Conservation (phyloP, 306 rosid species). For the Inga leiocalycina region DNA sequence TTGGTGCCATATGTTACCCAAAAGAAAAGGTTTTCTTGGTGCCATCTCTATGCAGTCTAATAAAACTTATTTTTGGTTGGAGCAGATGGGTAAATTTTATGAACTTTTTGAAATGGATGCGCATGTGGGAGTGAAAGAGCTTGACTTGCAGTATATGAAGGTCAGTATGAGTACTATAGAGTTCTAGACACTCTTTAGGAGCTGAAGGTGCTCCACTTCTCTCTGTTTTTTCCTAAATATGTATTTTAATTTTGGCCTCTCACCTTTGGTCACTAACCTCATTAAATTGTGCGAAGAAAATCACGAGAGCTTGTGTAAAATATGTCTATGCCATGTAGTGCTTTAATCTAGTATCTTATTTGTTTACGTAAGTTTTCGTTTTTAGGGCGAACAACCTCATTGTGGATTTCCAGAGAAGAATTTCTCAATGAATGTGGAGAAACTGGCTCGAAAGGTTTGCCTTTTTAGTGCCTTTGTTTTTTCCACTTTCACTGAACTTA, state of each 20-base stretch:
- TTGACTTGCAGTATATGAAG: conserved; percentile 95
- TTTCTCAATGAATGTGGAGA: conserved; percentile 81
- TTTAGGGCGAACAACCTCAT: conserved; percentile 95
- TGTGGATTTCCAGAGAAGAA: conserved; percentile 98
- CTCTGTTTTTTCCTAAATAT: too few relatives aligned
- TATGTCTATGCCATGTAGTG: conserved; percentile 1
- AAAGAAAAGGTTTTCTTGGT: conserved; percentile 26
- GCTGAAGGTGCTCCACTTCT: conserved; percentile 7
- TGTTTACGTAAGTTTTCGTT: conserved; percentile 32
- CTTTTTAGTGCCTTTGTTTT: conserved; percentile 24
- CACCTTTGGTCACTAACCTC: background rate
- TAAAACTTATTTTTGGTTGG: conserved; percentile 36
- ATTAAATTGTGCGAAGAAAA: background rate
- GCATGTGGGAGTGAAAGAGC: conserved; percentile 82
- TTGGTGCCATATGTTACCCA: background rate
- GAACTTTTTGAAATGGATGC: conserved; percentile 99
- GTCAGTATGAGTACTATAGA: conserved; percentile 38
- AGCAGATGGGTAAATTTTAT: conserved; percentile 94
- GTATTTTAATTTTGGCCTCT: background rate
- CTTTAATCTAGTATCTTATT: conserved; percentile 11
- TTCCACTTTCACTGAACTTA: conserved; percentile 1
- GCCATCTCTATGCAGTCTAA: conserved; percentile 21
- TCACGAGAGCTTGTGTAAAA: background rate
- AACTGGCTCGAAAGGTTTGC: conserved; percentile 90
- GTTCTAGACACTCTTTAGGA: conserved; percentile 17